Conservation (phyloP, 208 protist species). For the Trypanosomatidae sp. region DNA sequence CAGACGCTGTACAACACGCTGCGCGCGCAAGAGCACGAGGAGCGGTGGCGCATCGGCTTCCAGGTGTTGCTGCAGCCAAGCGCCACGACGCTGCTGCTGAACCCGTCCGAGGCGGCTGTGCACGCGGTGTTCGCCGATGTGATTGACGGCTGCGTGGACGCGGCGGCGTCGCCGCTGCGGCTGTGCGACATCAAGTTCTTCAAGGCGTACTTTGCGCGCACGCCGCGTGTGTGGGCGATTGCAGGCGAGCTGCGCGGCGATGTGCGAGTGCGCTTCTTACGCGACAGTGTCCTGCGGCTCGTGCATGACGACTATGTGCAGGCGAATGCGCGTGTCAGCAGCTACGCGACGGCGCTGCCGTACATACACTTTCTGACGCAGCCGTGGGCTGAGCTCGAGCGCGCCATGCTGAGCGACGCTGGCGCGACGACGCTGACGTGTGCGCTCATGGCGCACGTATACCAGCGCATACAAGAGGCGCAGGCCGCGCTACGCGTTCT, state of each 20-base stretch:
- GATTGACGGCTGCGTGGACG: slow-evolving; percentile 51
- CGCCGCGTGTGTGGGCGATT: slow-evolving; percentile 72
- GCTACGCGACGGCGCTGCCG: slow-evolving; percentile 61
- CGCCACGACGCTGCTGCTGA: slow-evolving; percentile 51
- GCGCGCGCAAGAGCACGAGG: slow-evolving; percentile 35
- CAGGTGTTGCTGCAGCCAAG: slow-evolving; percentile 74
- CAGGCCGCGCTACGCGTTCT: slow-evolving; percentile 73
- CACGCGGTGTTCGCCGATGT: slow-evolving; percentile 37
- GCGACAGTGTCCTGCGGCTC: slow-evolving; percentile 39
- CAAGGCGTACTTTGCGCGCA: slow-evolving; percentile 63
- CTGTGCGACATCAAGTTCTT: slow-evolving; percentile 75
- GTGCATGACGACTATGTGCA: slow-evolving; percentile 69
- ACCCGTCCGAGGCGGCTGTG: slow-evolving; percentile 51
- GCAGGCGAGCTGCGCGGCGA: slow-evolving; percentile 41
- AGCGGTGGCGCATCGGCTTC: slow-evolving; percentile 73
- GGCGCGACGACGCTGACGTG: slow-evolving; percentile 40
- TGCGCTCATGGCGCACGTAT: slow-evolving; percentile 57
- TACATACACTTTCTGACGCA: slow-evolving; percentile 84
- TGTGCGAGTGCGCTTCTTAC: slow-evolving; percentile 44
- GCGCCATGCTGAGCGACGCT: too few relatives aligned
- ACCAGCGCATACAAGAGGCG: slow-evolving; percentile 64
- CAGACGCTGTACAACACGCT: slow-evolving; percentile 66
- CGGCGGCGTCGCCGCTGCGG: slow-evolving; percentile 24
- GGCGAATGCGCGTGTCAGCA: slow-evolving; percentile 58
- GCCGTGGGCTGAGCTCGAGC: slow-evolving; percentile 62